Evolutionary conservation across 768 basidiomycete species (phyloP).

Genomic region (Termitomyces sp.): DNA sequence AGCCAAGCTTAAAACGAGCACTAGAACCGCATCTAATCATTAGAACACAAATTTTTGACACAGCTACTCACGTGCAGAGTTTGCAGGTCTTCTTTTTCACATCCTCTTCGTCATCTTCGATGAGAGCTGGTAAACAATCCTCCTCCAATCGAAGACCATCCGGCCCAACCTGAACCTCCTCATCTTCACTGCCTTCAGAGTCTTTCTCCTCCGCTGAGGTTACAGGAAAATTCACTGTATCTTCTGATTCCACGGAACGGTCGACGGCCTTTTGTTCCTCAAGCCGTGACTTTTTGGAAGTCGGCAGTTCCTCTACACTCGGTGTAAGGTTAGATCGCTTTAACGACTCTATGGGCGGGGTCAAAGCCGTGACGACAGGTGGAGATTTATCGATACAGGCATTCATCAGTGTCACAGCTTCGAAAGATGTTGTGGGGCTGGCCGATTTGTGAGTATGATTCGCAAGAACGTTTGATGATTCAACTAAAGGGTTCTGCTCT

Average conservation of each 20-base stretch:
- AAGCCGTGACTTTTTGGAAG: slow-evolving; percentile 11
- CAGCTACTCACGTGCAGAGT: slow-evolving; percentile 45
- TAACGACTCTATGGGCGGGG: slow-evolving; percentile 1
- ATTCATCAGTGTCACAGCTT: slow-evolving; percentile 5
- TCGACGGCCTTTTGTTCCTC: neutral
- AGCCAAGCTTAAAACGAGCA: slow-evolving; percentile 26
- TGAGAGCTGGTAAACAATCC: slow-evolving; percentile 38
- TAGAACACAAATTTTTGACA: neutral
- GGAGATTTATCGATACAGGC: neutral
- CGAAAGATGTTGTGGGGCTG: neutral
- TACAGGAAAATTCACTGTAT: neutral
- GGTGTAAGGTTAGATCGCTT: slow-evolving; percentile 9
- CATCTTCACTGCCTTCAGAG: slow-evolving; percentile 15
- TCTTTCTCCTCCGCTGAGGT: neutral
- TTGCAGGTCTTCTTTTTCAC: slow-evolving; percentile 31
- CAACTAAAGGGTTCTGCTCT: neutral
- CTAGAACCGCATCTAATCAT: slow-evolving; percentile 18
- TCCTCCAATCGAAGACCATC: slow-evolving; percentile 34
- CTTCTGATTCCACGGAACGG: neutral
- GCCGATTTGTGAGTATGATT: neutral
- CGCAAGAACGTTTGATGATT: neutral
- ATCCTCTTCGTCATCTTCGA: slow-evolving; percentile 26
- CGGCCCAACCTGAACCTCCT: slow-evolving; percentile 30
- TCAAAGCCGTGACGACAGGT: neutral
- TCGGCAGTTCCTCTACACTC: neutral